These are phyloP conservation scores for Adiantum capillusveneris DNA, from an alignment of 75 land plant species.

Conservation along the genomic window DNA sequence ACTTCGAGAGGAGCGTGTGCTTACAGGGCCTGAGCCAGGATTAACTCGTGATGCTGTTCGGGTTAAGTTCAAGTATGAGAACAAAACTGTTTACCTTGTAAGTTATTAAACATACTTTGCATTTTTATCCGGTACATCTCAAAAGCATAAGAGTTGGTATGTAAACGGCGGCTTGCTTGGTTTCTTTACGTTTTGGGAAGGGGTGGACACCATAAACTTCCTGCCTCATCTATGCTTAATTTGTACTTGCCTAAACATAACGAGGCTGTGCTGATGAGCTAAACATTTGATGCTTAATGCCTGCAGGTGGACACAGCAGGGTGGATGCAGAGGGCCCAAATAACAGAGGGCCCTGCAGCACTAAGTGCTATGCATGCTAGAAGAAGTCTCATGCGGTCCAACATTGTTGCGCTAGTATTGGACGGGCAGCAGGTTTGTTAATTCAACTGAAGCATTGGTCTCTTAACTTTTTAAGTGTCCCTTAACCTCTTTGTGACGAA, in stretches of 20 bases:
- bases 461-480: too few relatives aligned
- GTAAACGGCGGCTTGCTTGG: too few relatives aligned
- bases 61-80: conserved; percentile 71
- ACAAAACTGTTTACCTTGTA: conserved; percentile 70
- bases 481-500: too few relatives aligned
- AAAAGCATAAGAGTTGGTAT: neutral
- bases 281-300: too few relatives aligned
- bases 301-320: conserved; percentile 97
- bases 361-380: conserved; percentile 87
- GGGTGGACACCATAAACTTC: too few relatives aligned
- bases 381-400: conserved; percentile 84
- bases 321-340: conserved; percentile 78
- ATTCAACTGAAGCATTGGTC: neutral
- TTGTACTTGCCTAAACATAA: too few relatives aligned
- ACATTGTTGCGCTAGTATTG: conserved; percentile 84
- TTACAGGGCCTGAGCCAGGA: conserved; percentile 96
- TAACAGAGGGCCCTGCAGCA: conserved; percentile 74
- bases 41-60: conserved; percentile 90
- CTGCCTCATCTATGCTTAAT: too few relatives aligned
- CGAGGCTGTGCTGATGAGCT: too few relatives aligned
- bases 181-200: neutral
- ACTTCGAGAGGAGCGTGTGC: conserved; percentile 77
- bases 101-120: too few relatives aligned
- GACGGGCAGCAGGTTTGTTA: conserved; percentile 83
- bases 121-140: too few relatives aligned